Evolutionary conservation across 2,329 filamentous ascomycete genomes (phyloP), one percentile per base, ranked within the genome.

Genomic region (Fusarium sp.): DNA sequence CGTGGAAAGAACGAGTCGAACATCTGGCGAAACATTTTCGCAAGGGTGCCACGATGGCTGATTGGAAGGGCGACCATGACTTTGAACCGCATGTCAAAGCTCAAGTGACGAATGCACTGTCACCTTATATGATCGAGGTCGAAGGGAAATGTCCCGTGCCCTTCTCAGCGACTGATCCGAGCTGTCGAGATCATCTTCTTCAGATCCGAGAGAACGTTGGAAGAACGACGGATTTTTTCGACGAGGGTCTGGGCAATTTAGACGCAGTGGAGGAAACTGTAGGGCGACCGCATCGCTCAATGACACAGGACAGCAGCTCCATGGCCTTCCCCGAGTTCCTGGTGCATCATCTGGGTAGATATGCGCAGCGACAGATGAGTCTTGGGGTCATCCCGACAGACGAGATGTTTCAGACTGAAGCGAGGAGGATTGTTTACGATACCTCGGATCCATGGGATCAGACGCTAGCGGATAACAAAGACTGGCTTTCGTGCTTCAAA

Each of bases 11-110:
- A 15, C 76, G 79, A 1, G 52, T 72, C 3, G 78, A 80, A 37
- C 79, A 80, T 41, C 57, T 80, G 4, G 73, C 78, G 0, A 66
- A 66, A 2, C 78, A 80, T n/a, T 80, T 80, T 25, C 69, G 68
- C 1, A 66, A 74, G 9, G 79, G 79, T 2, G 58, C 61, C 18
- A 78, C 73, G 4, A 80, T 80, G 75, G 68, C 72, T 8, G 69
- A 78, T 23, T 80, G 78, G 78, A 73, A 77, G 10, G 77, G 77
- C 4, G 75, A 77, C 6, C 76, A 78, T 25, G 73, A 76, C 0
- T 79, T 80, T 8, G 73, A 76, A 19, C 65, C 76, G 3, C 60
- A 66, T 1, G 59, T 79, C 18, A 63, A 73, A 3, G 71, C 73
- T 10, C 51, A 60, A 19, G 75, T 80, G 19, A 69, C 44, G 2